A percentile compares a stretch with the other conserved stretches of the same genome.
These are phyloP conservation scores for Craterostigma plantagineum DNA, from an alignment of 257 asterid genomes.

Conservation along the genomic window DNA sequence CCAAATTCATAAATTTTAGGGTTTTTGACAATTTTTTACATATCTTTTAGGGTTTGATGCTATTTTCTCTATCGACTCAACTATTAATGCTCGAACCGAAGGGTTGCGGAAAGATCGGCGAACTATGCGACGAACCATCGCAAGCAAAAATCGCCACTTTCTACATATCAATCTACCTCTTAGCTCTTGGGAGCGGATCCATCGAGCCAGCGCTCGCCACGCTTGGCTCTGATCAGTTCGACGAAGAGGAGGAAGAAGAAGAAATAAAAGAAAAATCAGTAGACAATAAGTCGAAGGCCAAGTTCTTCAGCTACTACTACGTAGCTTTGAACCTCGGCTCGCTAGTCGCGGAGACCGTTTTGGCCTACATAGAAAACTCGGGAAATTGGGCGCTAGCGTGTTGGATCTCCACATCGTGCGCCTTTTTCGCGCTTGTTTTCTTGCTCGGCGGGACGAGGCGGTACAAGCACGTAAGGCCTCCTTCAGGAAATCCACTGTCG, in stretches of 20 bases:
- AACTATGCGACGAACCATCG: conserved; percentile 38
- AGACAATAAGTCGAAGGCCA: conserved; percentile 28
- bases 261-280: conserved; percentile 5
- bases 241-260: conserved; percentile 49
- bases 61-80: conserved; percentile 51
- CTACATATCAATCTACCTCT: conserved; percentile 67
- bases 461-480: conserved; percentile 66
- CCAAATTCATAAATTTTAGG: too few species aligned
- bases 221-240: conserved; percentile 92
- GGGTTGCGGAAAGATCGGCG: conserved; percentile 47
- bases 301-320: conserved; percentile 88
- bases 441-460: conserved; percentile 54
- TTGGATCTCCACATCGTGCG: conserved; percentile 76
- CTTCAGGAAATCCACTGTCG: conserved; percentile 59
- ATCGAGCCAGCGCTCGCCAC: conserved; percentile 86
- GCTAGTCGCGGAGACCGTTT: conserved; percentile 73
- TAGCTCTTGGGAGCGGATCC: conserved; percentile 90
- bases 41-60: conserved; percentile 41
- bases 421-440: conserved; percentile 48
- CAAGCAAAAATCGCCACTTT: conserved; percentile 45
- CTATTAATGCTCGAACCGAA: conserved; percentile 43
- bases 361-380: conserved; percentile 61
- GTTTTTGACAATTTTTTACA: not conserved
- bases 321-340: conserved; percentile 76
- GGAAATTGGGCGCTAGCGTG: conserved; percentile 86